A percentile compares a stretch with the other conserved stretches of the same genome.
Evolutionary conservation across 352 stramenopile species (phyloP).

Genomic region (Globisporangium abappressorium): DNA sequence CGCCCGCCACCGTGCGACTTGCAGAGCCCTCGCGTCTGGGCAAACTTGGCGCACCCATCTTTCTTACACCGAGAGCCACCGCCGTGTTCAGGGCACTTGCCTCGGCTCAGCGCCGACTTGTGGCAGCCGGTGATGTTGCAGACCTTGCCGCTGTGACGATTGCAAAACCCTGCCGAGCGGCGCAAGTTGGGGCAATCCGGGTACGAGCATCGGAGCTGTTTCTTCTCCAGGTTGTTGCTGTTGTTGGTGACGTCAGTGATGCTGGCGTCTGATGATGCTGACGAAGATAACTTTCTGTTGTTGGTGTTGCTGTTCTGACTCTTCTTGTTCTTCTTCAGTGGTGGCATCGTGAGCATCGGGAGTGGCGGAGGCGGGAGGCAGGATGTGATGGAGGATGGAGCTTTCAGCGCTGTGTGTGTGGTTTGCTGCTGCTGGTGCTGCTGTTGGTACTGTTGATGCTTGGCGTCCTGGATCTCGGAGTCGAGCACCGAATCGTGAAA

Average conservation of each 20-base stretch:
- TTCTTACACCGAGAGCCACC: constrained; percentile 83
- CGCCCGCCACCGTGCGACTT: constrained; percentile 82
- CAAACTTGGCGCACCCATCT: constrained; percentile 83
- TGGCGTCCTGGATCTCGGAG: constrained; percentile 23
- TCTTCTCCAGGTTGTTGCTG: constrained; percentile 33
- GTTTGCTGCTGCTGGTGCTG: not conserved
- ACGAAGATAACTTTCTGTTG: constrained; percentile 7
- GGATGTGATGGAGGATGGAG: constrained; percentile 43
- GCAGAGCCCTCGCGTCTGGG: constrained; percentile 76
- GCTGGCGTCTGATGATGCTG: not conserved
- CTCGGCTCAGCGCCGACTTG: constrained; percentile 75
- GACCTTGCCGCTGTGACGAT: constrained; percentile 78
- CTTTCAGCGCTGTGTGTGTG: constrained; percentile 19
- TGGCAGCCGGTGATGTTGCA: constrained; percentile 65
- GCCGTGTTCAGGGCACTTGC: constrained; percentile 83
- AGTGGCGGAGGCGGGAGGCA: constrained; percentile 50
- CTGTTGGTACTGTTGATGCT: constrained; percentile 14
- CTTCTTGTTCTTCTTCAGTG: constrained; percentile 67
- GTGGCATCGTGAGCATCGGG: constrained; percentile 72
- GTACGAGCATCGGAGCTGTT: constrained; percentile 74
- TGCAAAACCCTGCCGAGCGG: constrained; percentile 75
- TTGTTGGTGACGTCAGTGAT: not conserved
- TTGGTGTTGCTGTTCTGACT: constrained; percentile 13
- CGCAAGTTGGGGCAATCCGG: constrained; percentile 75
- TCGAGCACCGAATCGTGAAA: constrained; percentile 49